A percentile compares a stretch with the other conserved stretches of the same genome.
Evolutionary conservation across 352 stramenopile species (phyloP).

Genomic region (Lagenidium sp.): DNA sequence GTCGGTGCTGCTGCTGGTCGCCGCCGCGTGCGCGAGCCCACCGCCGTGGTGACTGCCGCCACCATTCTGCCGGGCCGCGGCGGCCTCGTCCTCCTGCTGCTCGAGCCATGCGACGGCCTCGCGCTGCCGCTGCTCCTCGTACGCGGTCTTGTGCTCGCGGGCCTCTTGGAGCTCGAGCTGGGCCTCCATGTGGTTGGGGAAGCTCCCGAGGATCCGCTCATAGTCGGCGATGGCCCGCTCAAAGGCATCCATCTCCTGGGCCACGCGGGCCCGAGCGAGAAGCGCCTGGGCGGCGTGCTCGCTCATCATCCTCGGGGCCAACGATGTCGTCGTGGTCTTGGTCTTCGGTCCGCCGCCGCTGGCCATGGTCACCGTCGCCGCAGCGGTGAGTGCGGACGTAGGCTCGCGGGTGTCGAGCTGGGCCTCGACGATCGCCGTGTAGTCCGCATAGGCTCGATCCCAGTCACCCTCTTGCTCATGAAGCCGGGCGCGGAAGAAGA

Average conservation of each 20-base stretch:
- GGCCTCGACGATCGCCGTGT: conserved; percentile 59
- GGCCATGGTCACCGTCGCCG: not conserved
- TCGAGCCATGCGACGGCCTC: conserved; percentile 40
- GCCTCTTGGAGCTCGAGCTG: conserved; percentile 66
- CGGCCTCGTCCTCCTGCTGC: conserved; percentile 9
- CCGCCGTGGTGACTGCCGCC: not conserved
- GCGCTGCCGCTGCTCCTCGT: conserved; percentile 27
- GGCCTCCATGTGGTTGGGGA: conserved; percentile 69
- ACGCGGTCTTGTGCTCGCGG: conserved; percentile 22
- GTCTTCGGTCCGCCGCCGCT: conserved; percentile 14
- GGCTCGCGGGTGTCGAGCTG: conserved; percentile 29
- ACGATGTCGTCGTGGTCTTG: too few species aligned
- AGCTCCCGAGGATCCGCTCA: conserved; percentile 38
- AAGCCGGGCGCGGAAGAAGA: conserved; percentile 51
- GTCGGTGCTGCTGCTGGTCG: conserved; percentile 1
- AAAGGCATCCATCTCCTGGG: conserved; percentile 32
- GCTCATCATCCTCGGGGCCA: too few species aligned
- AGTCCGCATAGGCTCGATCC: conserved; percentile 38
- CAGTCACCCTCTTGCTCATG: conserved; percentile 30
- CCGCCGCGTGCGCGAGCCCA: conserved; percentile 4
- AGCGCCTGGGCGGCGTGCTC: conserved; percentile 41
- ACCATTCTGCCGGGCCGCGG: conserved; percentile 4
- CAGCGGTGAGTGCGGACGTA: conserved; percentile 4
- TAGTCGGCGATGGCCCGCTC: conserved; percentile 59
- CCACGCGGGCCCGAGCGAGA: conserved; percentile 41